Base-by-base conservation (phyloP, 2,329 filamentous ascomycete genomes). In the Epichloe typhina region DNA sequence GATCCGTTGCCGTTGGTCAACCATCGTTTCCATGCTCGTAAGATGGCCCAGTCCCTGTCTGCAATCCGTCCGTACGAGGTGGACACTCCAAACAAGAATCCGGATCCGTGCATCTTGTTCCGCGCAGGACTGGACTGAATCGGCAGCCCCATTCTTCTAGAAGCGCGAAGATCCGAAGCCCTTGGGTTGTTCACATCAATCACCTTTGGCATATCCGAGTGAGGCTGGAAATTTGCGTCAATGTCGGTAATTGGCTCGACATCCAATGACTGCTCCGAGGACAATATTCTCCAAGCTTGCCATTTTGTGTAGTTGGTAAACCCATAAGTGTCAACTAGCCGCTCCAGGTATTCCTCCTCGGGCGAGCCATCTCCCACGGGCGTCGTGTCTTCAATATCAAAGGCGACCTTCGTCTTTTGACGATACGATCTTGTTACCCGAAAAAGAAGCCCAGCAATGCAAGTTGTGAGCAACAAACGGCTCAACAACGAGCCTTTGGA, bases 1-100 rank as follows among this genome's bases (percentile, higher is more conserved):
- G 58, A 56, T 3, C 65, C 62, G 8, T 62, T 61, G 3, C 68
- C 68, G 43, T 70, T 62, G 0, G 72, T 72, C 50, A 74, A 63
- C 71, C 70, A 74, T 3, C 71, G 63, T 38, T 67, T 61, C 72
- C 72, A 74, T 52, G 69, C 66, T 41, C 61, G 62, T 5, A 73
- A 56, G 41, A 72, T 58, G 9, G 68, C 64, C 50, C 64, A 65
- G 48, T 72, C 64, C 9, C 64, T 58, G 42, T 66, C 64, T 2
- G 61, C 59, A 33, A 75, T 59, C 4, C 70, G 65, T 15, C 63
- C 60, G 50, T 68, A 72, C 12, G 68, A 71, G 0, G 71, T 71
- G 2, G 70, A 69, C 26, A 74, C 57, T 41, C 68, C 70, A 49
- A 75, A 71, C 2, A 74, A 53, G 46, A 69, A 67, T 2, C 63